A percentile compares a stretch with the other conserved stretches of the same genome.
Evolutionary conservation across 495 filamentous ascomycete genomes (phyloP).

Genomic region (Trichoderma reesei): DNA sequence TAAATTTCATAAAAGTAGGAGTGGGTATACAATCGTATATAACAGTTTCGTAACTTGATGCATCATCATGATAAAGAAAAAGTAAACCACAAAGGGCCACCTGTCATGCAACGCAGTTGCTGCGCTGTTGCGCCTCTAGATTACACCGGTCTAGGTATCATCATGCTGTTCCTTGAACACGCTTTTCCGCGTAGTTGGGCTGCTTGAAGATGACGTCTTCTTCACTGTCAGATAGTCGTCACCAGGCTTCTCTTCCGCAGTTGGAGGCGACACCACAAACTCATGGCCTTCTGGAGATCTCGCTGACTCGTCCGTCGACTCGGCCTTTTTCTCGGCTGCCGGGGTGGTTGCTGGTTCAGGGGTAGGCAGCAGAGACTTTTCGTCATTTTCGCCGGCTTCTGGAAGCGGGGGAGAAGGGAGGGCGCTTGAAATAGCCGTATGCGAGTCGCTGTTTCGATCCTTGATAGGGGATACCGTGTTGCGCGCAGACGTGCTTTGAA

Average conservation of each 20-base stretch:
- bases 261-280: conserved; percentile 21
- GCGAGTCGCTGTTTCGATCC: conserved; percentile 15
- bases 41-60: neutral
- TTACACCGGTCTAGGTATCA: conserved; percentile 13
- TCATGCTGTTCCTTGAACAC: conserved; percentile 28
- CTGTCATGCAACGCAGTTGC: neutral
- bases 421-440: conserved; percentile 7
- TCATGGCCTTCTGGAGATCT: conserved; percentile 2
- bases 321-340: neutral
- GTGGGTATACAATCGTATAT: neutral
- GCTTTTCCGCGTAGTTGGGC: conserved; percentile 23
- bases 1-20: neutral
- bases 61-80: neutral
- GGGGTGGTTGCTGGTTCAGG: neutral
- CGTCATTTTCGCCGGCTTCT: neutral
- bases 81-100: neutral
- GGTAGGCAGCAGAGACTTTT: conserved; percentile 12
- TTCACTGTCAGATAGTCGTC: conserved; percentile 22
- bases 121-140: neutral
- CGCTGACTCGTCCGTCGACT: neutral
- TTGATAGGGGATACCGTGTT: conserved; percentile 19
- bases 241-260: conserved; percentile 12
- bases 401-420: conserved; percentile 19
- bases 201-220: neutral
- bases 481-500: conserved; percentile 11